Base-by-base conservation (phyloP, 2,329 filamentous ascomycete genomes). In the Sporothrix sp. region DNA sequence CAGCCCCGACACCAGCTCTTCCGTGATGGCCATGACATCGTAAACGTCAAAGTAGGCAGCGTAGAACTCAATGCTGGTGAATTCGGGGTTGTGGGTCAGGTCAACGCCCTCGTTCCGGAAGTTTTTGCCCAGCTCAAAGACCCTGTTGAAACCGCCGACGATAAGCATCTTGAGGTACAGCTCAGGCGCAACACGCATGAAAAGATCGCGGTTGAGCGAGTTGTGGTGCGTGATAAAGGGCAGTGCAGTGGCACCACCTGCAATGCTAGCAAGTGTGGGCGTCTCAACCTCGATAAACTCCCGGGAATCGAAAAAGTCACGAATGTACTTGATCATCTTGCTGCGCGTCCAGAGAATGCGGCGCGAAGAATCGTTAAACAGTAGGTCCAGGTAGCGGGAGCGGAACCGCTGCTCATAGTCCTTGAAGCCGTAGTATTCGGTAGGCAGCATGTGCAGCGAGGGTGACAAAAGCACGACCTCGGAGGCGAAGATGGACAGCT, bases 1-100 rank as follows among this genome's bases (percentile, higher is more conserved):
- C 6, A 97, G 77, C 36, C 84, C 80, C 28, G 87, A 90, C 42
- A 98, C 85, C 27, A 98, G 83, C 64, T 96, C 90, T 68, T 98
- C 93, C 2, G 93, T 97, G 62, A 88, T 78, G 54, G 85, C 73
- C 84, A 95, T 88, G 53, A 96, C 74, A 64, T 97, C 93, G 67
- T 94, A 86, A 59, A 95, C 81, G 68, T 95, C 89, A 51, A 85
- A 85, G 59, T 89, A 97, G 3, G 93, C 91, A 79, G 86, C 83
- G 71, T 98, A 98, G 71, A 97, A 97, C 68, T 98, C 93, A 67
- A 88, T 87, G 23, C 88, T 95, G 38, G 93, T 98, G 73, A 98
- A 98, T 66, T 98, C 93, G 35, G 87, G 93, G 74, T 97, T 98
- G 75, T 98, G 93, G 7, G 93, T 98, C 46, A 93, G 73, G 66